Percentiles rank a stretch among this genome's conserved stretches.
Conservation (phyloP, 2,329 filamentous ascomycete genomes). For the Acrodontium crateriforme region DNA sequence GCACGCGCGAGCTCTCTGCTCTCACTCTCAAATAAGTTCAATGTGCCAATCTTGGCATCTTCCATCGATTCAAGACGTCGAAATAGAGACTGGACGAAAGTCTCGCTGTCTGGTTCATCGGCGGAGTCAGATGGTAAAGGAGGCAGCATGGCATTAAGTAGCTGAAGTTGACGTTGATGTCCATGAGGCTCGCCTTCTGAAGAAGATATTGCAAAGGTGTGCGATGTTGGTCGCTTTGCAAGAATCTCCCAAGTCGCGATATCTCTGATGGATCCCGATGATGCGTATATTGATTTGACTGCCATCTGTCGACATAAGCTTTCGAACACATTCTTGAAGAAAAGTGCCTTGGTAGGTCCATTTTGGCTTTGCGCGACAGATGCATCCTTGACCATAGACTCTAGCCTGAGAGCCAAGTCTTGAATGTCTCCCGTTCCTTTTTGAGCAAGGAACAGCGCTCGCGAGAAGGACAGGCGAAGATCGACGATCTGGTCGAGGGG, state of each 20-base stretch:
- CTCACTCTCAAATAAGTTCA: slow-evolving; percentile 29
- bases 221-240: slow-evolving; percentile 1
- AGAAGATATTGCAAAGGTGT: slow-evolving; percentile 1
- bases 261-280: slow-evolving; percentile 2
- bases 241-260: slow-evolving; percentile 7
- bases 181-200: neutral
- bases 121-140: neutral
- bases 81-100: neutral
- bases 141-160: neutral
- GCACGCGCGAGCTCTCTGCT: slow-evolving; percentile 24
- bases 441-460: slow-evolving; percentile 9
- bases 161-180: neutral
- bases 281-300: neutral
- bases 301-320: slow-evolving; percentile 26
- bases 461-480: slow-evolving; percentile 14
- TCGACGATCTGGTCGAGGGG: slow-evolving; percentile 13
- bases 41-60: slow-evolving; percentile 25
- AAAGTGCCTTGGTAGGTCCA: slow-evolving; percentile 19
- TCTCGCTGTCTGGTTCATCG: neutral
- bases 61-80: slow-evolving; percentile 8
- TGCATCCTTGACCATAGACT: slow-evolving; percentile 6
- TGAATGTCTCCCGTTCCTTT: slow-evolving; percentile 6
- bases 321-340: slow-evolving; percentile 34
- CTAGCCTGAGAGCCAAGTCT: slow-evolving; percentile 8
- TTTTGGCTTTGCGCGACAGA: slow-evolving; percentile 4